Conservation (phyloP, 2,329 filamentous ascomycete species). For the Arthrocladium fulminans region DNA sequence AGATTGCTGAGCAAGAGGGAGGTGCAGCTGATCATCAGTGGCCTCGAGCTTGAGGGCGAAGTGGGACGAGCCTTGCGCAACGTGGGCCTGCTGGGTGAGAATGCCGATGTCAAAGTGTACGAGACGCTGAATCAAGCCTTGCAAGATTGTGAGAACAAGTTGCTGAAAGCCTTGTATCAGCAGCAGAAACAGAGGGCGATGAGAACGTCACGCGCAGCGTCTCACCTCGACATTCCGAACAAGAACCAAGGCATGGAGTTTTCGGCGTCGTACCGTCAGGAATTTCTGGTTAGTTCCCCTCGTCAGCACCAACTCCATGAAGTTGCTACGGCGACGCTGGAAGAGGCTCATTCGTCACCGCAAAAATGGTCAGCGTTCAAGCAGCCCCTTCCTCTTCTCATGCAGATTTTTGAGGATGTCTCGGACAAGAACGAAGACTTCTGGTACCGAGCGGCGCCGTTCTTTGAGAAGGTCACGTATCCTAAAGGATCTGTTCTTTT, state of each 20-base stretch:
- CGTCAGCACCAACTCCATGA: slow-evolving; percentile 67
- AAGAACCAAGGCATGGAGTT: slow-evolving; percentile 14
- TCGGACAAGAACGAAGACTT: slow-evolving; percentile 86
- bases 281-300: slow-evolving; percentile 62
- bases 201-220: slow-evolving; percentile 10
- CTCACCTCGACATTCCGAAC: slow-evolving; percentile 21
- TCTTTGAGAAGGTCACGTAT: slow-evolving; percentile 64
- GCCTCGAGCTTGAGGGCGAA: slow-evolving; percentile 64
- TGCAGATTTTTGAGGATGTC: slow-evolving; percentile 89
- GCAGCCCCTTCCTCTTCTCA: slow-evolving; percentile 80
- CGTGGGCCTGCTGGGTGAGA: slow-evolving; percentile 70
- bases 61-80: slow-evolving; percentile 72
- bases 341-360: slow-evolving; percentile 49
- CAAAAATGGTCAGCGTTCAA: slow-evolving; percentile 77
- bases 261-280: slow-evolving; percentile 30
- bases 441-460: slow-evolving; percentile 73
- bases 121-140: slow-evolving; percentile 86
- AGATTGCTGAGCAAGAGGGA: slow-evolving; percentile 68
- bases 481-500: slow-evolving; percentile 65
- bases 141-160: slow-evolving; percentile 89
- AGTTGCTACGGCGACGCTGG: slow-evolving; percentile 68
- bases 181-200: slow-evolving; percentile 47
- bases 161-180: slow-evolving; percentile 70
- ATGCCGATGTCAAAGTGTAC: slow-evolving; percentile 68
- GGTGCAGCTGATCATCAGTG: slow-evolving; percentile 74